Evolutionary conservation across 2,329 filamentous ascomycete species (phyloP), one percentile per base, ranked within the genome.

Genomic region (Botrytis elliptica): DNA sequence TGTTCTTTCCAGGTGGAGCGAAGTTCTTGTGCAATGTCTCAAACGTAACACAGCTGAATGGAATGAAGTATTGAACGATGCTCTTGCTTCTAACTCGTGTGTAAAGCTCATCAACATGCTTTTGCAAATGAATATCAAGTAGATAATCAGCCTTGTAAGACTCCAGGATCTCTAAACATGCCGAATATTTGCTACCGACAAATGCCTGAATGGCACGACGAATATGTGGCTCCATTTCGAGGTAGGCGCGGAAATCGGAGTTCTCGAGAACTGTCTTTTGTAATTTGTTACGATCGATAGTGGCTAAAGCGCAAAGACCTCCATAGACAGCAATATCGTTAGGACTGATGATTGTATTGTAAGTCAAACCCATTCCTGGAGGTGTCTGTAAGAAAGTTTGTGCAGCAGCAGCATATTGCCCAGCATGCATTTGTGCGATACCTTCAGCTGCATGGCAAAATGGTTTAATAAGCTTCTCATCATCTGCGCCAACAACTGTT

Each of bases 281-380:
- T 36, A 99, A 86, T 75, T 93, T 90, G 12, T 86, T 85, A 66
- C 96, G 90, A 74, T 93, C 88, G 92, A 98, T 97, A 2, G 93
- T 94, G 40, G 95, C 95, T 38, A 99, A 88, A 9, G 96, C 93
- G 77, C 95, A 92, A 38, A 99, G 88, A 8, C 93, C 95, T 67
- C 95, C 96, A 78, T 98, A 99, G 14, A 96, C 88, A 33, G 96
- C 95, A 36, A 99, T 86, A 79, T 99, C 96, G 80, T 98, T 98
- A 10, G 91, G 88, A 42, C 90, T 94, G 64, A 93, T 86, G 40
- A 97, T 87, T 70, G 93, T 88, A 75, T 90, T 92, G 81, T 92
- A 92, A 74, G 84, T 85, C 79, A 87, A 82, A 74, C 83, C 82
- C 78, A 89, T 81, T 79, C 84, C 82, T 74, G 86, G 18, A 44